Conservation (phyloP, 1,284 basidiomycete genomes). For the Chalciporus sp. region DNA sequence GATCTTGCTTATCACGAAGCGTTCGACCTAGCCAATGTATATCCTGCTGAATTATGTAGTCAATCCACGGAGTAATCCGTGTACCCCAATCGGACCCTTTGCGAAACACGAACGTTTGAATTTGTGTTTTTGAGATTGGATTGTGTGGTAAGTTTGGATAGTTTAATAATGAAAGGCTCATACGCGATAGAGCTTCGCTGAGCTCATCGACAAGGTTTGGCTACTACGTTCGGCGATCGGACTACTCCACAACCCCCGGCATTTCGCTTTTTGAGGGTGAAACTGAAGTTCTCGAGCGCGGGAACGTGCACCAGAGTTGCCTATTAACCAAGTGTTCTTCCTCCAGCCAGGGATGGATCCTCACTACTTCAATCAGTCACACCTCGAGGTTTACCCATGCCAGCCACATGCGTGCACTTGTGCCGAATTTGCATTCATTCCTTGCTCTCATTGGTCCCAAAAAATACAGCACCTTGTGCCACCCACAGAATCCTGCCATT, state of each 20-base stretch:
- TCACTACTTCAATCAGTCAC: slow-evolving; percentile 37
- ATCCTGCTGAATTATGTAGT: slow-evolving; percentile 6
- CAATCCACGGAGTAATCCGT: slow-evolving; percentile 13
- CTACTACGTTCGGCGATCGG: slow-evolving; percentile 27
- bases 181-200: slow-evolving; percentile 30
- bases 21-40: slow-evolving; percentile 9
- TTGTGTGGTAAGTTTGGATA: slow-evolving; percentile 20
- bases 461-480: slow-evolving; percentile 22
- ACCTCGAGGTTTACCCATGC: slow-evolving; percentile 39
- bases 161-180: slow-evolving; percentile 22
- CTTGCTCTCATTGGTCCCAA: slow-evolving; percentile 22
- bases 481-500: slow-evolving; percentile 25
- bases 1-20: slow-evolving; percentile 15
- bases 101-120: slow-evolving; percentile 11
- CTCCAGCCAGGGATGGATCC: slow-evolving; percentile 28
- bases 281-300: slow-evolving; percentile 6
- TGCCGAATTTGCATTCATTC: slow-evolving; percentile 37
- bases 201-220: slow-evolving; percentile 33
- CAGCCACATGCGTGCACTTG: slow-evolving; percentile 33
- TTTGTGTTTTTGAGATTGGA: slow-evolving; percentile 7
- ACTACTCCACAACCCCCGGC: slow-evolving; percentile 27
- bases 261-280: slow-evolving; percentile 21
- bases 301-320: slow-evolving; percentile 30
- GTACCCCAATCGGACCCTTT: slow-evolving; percentile 13
- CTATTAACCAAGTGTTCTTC: slow-evolving; percentile 11